Percentiles rank a stretch among this genome's conserved stretches.
Evolutionary conservation across 1,284 basidiomycete species (phyloP).

Genomic region (Cryptococcus amylolentus): DNA sequence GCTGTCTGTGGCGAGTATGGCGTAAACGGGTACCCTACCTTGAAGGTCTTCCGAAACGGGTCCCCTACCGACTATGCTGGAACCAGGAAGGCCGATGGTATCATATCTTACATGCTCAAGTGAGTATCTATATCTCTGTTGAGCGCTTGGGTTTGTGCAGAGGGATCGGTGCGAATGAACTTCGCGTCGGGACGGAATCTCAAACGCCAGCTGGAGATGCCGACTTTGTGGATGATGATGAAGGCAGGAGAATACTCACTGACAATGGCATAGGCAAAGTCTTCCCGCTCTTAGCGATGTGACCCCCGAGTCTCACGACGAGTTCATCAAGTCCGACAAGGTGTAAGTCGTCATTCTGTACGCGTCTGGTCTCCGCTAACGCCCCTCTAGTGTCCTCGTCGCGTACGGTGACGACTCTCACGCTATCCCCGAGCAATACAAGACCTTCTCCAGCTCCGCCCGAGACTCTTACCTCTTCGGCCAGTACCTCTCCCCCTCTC

Average conservation of each 20-base stretch:
- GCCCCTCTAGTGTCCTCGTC: slow-evolving; percentile 61
- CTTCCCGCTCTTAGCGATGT: slow-evolving; percentile 89
- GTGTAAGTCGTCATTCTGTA: slow-evolving; percentile 51
- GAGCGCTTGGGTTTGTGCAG: too few species aligned
- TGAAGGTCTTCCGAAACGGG: slow-evolving; percentile 88
- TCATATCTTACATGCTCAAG: slow-evolving; percentile 98
- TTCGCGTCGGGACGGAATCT: too few species aligned
- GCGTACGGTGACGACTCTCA: slow-evolving; percentile 73
- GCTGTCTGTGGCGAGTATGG: slow-evolving; percentile 81
- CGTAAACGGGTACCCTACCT: slow-evolving; percentile 65
- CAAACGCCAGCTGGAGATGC: too few species aligned
- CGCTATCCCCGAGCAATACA: slow-evolving; percentile 69
- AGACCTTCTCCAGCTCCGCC: slow-evolving; percentile 73
- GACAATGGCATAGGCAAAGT: slow-evolving; percentile 63
- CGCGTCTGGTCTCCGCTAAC: background rate
- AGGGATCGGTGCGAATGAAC: too few species aligned
- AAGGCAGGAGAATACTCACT: background rate
- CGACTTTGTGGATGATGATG: too few species aligned
- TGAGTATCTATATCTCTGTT: slow-evolving; percentile 51
- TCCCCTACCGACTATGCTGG: slow-evolving; percentile 74
- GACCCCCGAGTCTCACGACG: slow-evolving; percentile 68
- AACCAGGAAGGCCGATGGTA: slow-evolving; percentile 91
- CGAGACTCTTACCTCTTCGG: slow-evolving; percentile 95
- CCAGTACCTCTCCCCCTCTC: slow-evolving; percentile 66
- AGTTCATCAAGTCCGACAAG: slow-evolving; percentile 86